Percentiles rank a stretch among this genome's conserved stretches.
Evolutionary conservation across 768 basidiomycete genomes (phyloP).

Genomic region (Agrocybe praecox): DNA sequence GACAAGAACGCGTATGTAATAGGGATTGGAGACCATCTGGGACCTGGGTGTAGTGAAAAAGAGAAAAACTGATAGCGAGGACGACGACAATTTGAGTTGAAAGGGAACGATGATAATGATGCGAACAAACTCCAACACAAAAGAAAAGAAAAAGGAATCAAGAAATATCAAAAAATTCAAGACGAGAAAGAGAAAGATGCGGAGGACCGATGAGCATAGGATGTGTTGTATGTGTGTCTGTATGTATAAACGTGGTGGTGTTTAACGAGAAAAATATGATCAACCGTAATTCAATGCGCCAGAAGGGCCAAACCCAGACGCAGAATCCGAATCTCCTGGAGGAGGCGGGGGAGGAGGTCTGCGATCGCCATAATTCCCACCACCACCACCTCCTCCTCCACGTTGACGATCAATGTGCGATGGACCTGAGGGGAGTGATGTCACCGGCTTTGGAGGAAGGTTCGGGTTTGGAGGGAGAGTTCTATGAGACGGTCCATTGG

Average conservation of each 20-base stretch:
- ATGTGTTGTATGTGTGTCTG: background rate
- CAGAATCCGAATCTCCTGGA: background rate
- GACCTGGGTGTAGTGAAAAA: too few species aligned
- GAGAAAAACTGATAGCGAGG: too few species aligned
- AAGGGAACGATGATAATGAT: too few species aligned
- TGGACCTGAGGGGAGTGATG: slow-evolving; percentile 15
- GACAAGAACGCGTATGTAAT: too few species aligned
- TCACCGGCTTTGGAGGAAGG: slow-evolving; percentile 16
- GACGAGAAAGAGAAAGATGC: too few species aligned
- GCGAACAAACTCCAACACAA: too few species aligned
- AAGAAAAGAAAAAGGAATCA: too few species aligned
- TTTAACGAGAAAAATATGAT: background rate
- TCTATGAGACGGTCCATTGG: background rate
- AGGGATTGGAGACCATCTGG: too few species aligned
- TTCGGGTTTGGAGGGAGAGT: slow-evolving; percentile 14
- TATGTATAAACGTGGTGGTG: background rate
- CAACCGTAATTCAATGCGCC: slow-evolving; percentile 1
- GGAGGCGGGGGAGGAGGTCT: background rate
- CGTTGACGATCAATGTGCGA: background rate
- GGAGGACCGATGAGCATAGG: background rate
- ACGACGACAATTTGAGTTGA: too few species aligned
- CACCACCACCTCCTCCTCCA: background rate
- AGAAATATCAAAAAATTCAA: too few species aligned
- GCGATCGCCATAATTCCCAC: background rate
- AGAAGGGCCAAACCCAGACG: background rate